These are phyloP conservation scores for Hypoxylon subgilvum DNA, from an alignment of 495 filamentous ascomycete species.

Conservation along the genomic window DNA sequence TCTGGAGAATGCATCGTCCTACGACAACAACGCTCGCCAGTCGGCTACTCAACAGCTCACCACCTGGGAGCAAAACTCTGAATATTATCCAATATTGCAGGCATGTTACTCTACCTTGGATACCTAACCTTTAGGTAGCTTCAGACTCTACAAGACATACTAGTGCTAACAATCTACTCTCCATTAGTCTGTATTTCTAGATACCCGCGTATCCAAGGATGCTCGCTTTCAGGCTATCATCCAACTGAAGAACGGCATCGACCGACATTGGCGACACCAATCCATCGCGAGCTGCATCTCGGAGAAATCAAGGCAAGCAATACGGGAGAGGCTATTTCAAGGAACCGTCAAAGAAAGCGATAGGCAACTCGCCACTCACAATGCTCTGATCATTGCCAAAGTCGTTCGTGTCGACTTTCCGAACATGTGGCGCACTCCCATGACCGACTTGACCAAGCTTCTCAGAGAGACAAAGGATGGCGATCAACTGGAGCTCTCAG, in stretches of 20 bases:
- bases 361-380: conserved; percentile 76
- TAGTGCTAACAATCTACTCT: conserved; percentile 19
- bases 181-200: conserved; percentile 75
- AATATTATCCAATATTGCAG: conserved; percentile 83
- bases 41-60: conserved; percentile 82
- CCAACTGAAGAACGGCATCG: conserved; percentile 93
- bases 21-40: conserved; percentile 74
- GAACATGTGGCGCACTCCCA: conserved; percentile 72
- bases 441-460: conserved; percentile 63
- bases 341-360: conserved; percentile 76
- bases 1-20: conserved; percentile 74
- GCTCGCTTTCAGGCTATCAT: conserved; percentile 89
- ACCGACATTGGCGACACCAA: conserved; percentile 84
- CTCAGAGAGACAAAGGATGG: conserved; percentile 57
- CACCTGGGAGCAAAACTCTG: conserved; percentile 77
- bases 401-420: conserved; percentile 89
- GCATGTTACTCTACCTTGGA: conserved; percentile 47
- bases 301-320: conserved; percentile 73
- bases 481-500: conserved; percentile 63
- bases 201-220: conserved; percentile 73
- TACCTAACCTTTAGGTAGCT: too few species aligned
- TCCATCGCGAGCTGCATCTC: conserved; percentile 71
- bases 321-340: conserved; percentile 74
- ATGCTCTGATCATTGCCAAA: conserved; percentile 85
- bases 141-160: neutral